Evolutionary conservation across 2,329 filamentous ascomycete genomes (phyloP), one percentile per base, ranked within the genome.

Genomic region (Fusarium continuum): DNA sequence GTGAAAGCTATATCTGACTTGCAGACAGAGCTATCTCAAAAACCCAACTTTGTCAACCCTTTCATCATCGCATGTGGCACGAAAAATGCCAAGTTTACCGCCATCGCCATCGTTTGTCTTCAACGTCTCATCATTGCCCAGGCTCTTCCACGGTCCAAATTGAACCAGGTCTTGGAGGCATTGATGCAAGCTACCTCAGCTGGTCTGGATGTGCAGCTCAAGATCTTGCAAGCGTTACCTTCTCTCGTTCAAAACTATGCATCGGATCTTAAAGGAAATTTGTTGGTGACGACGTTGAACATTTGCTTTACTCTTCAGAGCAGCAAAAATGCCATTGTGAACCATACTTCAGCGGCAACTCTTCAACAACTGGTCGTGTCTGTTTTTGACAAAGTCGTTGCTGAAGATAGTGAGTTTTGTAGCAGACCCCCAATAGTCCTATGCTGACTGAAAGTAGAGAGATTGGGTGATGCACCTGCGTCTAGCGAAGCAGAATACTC

Each of bases 291-390:
- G 9, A 87, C 91, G 1, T 79, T 99, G 65, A 93, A 96, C 73
- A 92, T 97, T 73, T 98, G 95, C 78, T 95, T 95, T 59, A 90
- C 92, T 45, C 79, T 99, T 43, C 93, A 98, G 77, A 90, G 88
- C 53, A 95, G 91, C 76, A 98, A 97, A 78, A 96, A 93, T 78
- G 88, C 89, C 22, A 93, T 96, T 46, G 93, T 99, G 68, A 96
- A 94, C 73, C 96, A 96, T 70, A 98, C 96, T 2, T 95, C 95
- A 9, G 92, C 94, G 22, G 95, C 95, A n/a, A 98, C 95, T 3
- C 80, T 99, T 49, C 94, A 97, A 76, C 95, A 98, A 75, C 85
- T 99, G 13, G 89, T 98, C 8, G 92, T 95, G 26, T 90, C 91
- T 1, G 91, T 97, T 0, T 98, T 97, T 76, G 95, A 98, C 74